Evolutionary conservation across 345 rosid genomes (phyloP).

Genomic region (Angophora floribunda): DNA sequence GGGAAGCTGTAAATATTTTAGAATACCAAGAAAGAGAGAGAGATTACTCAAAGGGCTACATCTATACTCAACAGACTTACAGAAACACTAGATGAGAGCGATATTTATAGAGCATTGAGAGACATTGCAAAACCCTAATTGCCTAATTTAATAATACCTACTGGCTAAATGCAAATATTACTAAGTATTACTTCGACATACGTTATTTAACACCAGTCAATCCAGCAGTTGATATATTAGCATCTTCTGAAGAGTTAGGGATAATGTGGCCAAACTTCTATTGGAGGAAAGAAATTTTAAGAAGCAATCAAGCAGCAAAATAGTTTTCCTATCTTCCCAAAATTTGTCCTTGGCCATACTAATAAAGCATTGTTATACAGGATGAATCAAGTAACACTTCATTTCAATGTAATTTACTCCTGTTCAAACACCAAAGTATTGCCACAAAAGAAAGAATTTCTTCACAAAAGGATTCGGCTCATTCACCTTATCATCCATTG

Average conservation of each 20-base stretch:
- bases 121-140: background rate
- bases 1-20: background rate
- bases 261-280: background rate
- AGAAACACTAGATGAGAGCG: background rate
- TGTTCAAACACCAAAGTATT: background rate
- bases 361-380: background rate
- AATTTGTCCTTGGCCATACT: background rate
- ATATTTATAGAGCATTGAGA: background rate
- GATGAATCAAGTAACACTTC: background rate
- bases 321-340: background rate
- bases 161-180: background rate
- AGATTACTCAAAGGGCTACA: background rate
- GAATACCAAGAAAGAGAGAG: background rate
- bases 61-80: background rate
- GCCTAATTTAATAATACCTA: background rate
- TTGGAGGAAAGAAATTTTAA: background rate
- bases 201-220: background rate
- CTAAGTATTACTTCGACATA: background rate
- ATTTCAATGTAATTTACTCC: background rate
- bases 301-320: background rate
- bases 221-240: background rate
- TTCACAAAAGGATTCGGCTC: background rate
- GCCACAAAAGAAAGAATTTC: background rate
- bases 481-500: slow-evolving; percentile 95
- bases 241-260: background rate